Evolutionary conservation across 169 alveolate genomes (phyloP), one percentile per base, ranked within the genome.

Genomic region (Cryptosporidium sp.): DNA sequence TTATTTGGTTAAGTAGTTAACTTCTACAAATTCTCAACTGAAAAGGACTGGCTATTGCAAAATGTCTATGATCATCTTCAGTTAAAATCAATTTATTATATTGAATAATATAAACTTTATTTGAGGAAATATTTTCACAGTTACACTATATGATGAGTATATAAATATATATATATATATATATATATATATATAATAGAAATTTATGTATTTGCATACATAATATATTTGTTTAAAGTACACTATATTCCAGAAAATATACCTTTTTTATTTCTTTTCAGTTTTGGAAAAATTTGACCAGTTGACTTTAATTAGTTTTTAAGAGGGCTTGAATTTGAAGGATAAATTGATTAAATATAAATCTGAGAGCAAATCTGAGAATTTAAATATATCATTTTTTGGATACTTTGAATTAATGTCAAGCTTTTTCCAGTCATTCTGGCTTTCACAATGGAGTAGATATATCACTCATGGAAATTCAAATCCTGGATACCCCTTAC

Each of bases 391-490:
- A 21, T n/a, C n/a, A 26, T 55, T 23, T 26, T 55, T 26, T 55
- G 21, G 10, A 26, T 16, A 26, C 6, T 55, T 55, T 35, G 67
- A 14, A 43, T 70, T 70, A 33, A 80, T 80, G 73, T 65, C 51
- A 21, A 31, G 50, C 62, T 43, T 62, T 21, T 58, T 80, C 45
- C 41, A 39, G 41, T 26, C 10, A 26, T 26, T 80, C 14, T 80
- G 89, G 74, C 89, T 80, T 80, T 80, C 89, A 8, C 55, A 80
- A 18, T 80, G 89, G 89, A 65, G 75, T 33, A 41, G 33, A 29
- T 80, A 80, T 29, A 62, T 80, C 51, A 50, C 75, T 43, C 33
- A 50, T 26, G 65, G 48, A 16, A 45, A 52, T 8, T 59, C 65
- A 10, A 62, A 62, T 48, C 75, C 89, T 7, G 75, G 75, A n/a